Evolutionary conservation across 768 basidiomycete species (phyloP), one percentile per base, ranked within the genome.

Genomic region (Tulasnella sp.): DNA sequence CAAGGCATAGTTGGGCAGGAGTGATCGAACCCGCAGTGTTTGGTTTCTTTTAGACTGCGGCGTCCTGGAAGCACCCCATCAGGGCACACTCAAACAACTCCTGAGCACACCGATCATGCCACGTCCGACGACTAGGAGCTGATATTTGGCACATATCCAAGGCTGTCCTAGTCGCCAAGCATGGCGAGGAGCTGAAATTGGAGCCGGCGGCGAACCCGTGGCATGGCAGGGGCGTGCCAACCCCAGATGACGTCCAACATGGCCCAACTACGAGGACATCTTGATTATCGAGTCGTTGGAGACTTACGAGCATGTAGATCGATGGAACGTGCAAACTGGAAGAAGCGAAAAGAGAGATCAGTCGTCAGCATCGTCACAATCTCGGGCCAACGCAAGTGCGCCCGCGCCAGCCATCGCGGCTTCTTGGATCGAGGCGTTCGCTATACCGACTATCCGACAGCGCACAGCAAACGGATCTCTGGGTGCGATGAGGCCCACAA

Each of bases 251-350:
- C 54, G 54, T 54, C 54, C 54, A 54, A 54, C 54, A n/a, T 8
- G 54, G 22, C 54, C 5, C 54, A n/a, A n/a, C 54, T 54, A 24
- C 54, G 54, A 54, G 54, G 54, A n/a, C 54, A 54, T 54, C 54
- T 54, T 50, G 79, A 79, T 80, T 48, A 41, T 50, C 58, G 54
- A 54, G 54, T 54, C n/a, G 54, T 54, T 54, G 22, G 79, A 58
- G 58, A 89, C 92, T 72, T 84, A 93, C 92, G 78, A 94, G 89
- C 54, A 88, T 90, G 85, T 94, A 94, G 85, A 94, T 89, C 82
- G 93, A 94, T 37, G 93, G 92, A 78, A 94, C 92, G 86, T 94
- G 93, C 50, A 94, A 87, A 85, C 93, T 94, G 84, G 31, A 54
- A 31, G 22, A 75, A 42, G 20, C 58, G 37, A n/a, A 37, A n/a